Evolutionary conservation across 108 stramenopile species (phyloP), one percentile per base, ranked within the genome.

Genomic region (Nitzschia inconspicua): DNA sequence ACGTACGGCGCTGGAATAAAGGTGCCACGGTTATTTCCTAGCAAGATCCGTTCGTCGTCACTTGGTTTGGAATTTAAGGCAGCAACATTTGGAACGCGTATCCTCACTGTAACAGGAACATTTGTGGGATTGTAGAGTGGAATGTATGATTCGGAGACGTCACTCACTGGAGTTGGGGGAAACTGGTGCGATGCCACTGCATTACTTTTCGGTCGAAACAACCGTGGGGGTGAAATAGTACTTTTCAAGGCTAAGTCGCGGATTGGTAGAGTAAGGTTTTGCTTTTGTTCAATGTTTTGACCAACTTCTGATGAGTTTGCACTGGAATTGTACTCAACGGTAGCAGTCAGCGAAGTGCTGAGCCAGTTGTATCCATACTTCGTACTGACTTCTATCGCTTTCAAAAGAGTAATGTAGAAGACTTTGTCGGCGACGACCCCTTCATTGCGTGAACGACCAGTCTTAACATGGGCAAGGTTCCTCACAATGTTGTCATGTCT

Each of bases 71-170:
- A 53, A 8, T 49, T 25, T 23, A 57, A 48, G n/a, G 65, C 62
- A 27, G 79, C 59, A 10, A 65, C 68, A 2, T n/a, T n/a, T n/a
- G n/a, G n/a, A n/a, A n/a, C n/a, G n/a, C n/a, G n/a, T n/a, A n/a
- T n/a, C n/a, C 78, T 70, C 11, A 92, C 79, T 18, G 75, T 63
- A 18, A 92, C 75, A 31, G 83, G 79, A 36, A 82, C 73, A 31
- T 50, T 76, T 10, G 85, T 81, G 39, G 91, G 91, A 61, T 92
- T 92, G 19, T 48, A 47, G 11, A 92, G 35, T 13, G 75, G 76
- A 23, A 92, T 57, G 25, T 47, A 57, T 32, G 65, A 36, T 29
- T 35, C 20, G 0, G 60, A 31, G 16, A 80, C 75, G 11, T 65
- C 59, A 1, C 77, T 83, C 30, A 92, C 83, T 24, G 56, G 65